Evolutionary conservation across 495 filamentous ascomycete genomes (phyloP).

Genomic region (Xylaria palmicola): DNA sequence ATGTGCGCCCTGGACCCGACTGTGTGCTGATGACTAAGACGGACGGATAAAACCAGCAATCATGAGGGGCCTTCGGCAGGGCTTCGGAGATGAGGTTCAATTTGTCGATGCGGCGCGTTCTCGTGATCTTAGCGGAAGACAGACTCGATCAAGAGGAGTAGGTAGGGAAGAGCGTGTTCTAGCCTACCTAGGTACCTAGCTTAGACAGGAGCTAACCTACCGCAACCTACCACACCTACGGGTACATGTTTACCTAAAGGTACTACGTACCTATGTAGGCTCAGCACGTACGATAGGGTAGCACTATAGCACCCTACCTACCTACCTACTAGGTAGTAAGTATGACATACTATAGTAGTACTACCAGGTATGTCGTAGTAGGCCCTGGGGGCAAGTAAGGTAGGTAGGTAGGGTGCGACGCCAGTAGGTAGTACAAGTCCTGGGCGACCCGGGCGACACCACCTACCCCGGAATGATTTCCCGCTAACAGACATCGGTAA

Average conservation of each 20-base stretch:
- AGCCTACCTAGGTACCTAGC: not conserved
- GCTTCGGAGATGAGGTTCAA: conserved; percentile 17
- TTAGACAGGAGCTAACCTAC: too few relatives aligned
- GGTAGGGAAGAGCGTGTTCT: too few relatives aligned
- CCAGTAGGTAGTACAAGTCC: not conserved
- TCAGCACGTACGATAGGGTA: too few relatives aligned
- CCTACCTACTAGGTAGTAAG: too few relatives aligned
- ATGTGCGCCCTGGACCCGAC: not conserved
- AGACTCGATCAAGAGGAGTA: not conserved
- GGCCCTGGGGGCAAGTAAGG: too few relatives aligned
- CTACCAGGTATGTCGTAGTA: too few relatives aligned
- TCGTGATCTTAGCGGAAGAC: conserved; percentile 8
- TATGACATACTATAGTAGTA: too few relatives aligned
- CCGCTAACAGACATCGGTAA: conserved; percentile 28
- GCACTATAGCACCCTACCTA: too few relatives aligned
- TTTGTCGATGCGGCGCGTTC: conserved; percentile 9
- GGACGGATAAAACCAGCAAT: conserved; percentile 4
- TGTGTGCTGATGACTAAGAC: conserved; percentile 13
- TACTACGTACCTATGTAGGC: too few relatives aligned
- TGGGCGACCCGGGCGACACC: conserved; percentile 12
- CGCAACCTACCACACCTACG: too few relatives aligned
- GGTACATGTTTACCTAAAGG: too few relatives aligned
- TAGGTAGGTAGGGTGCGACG: too few relatives aligned
- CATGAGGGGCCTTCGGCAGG: conserved; percentile 7
- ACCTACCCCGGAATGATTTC: conserved; percentile 37